phyloP scores from a whole-genome alignment of 345 rosid genomes.

The Trapa incisa region DNA sequence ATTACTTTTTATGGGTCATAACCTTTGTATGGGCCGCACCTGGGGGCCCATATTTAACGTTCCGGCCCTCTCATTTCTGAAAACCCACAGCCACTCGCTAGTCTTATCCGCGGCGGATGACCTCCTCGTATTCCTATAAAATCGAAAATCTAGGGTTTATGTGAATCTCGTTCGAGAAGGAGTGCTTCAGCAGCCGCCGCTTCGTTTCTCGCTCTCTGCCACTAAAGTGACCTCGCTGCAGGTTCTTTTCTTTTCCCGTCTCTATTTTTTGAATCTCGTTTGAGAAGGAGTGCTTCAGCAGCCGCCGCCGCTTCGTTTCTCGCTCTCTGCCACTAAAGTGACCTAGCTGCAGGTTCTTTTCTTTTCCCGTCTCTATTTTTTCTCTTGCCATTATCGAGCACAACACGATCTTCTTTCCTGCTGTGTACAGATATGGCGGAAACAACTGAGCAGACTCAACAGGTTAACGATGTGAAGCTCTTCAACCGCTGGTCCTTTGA shows the following conservation, averaged over 20 bases:
- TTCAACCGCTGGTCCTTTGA: conserved; percentile 84
- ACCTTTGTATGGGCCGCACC: no score
- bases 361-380: background rate
- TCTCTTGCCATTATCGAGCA: background rate
- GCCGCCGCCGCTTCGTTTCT: conserved; percentile 1
- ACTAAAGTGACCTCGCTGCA: background rate
- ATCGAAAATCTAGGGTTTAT: background rate
- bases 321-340: background rate
- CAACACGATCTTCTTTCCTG: background rate
- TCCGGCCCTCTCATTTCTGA: no score
- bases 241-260: background rate
- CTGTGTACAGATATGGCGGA: conserved; percentile 18
- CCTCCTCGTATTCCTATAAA: no score
- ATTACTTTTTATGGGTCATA: no score
- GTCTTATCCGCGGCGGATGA: no score
- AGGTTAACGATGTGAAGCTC: conserved; percentile 55
- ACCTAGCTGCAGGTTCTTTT: background rate
- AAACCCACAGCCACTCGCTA: no score
- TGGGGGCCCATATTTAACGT: no score
- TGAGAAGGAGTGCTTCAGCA: background rate
- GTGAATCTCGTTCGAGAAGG: background rate
- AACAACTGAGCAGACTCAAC: conserved; percentile 8
- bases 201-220: background rate
- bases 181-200: background rate
- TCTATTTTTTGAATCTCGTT: background rate